A percentile compares a stretch with the other conserved stretches of the same genome.
These are phyloP conservation scores for Balakata baccata DNA, from an alignment of 345 rosid genomes.

Conservation along the genomic window DNA sequence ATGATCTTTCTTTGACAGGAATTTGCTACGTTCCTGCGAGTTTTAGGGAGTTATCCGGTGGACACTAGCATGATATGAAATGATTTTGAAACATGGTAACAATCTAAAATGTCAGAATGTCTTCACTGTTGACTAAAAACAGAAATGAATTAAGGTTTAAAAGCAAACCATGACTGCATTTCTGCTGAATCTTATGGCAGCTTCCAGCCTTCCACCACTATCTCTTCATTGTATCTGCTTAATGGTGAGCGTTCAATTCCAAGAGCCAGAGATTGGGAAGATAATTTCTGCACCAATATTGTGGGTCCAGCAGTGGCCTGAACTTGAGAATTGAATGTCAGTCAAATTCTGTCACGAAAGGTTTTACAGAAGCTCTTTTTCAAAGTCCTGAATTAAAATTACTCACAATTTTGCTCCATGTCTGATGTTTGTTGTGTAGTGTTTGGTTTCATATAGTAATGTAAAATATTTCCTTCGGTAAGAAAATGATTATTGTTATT, in stretches of 20 bases:
- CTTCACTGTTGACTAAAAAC: neutral
- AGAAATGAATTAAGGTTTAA: neutral
- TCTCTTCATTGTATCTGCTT: neutral
- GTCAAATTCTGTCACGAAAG: neutral
- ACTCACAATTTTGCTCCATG: no score
- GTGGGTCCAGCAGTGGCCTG: neutral
- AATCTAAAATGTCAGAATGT: neutral
- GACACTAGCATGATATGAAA: conserved; percentile 66
- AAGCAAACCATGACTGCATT: neutral
- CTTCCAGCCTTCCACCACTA: neutral
- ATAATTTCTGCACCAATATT: neutral
- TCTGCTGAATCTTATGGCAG: neutral
- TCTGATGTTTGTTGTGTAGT: no score
- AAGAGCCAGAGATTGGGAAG: neutral
- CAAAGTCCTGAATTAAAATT: neutral
- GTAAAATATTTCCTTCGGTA: no score
- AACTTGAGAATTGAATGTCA: neutral
- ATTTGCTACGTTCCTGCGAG: conserved; percentile 89
- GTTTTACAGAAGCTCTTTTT: neutral
- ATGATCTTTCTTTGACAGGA: conserved; percentile 49
- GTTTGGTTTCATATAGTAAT: no score
- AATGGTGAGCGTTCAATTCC: no score
- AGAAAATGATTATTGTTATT: no score
- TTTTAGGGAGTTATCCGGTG: conserved; percentile 93
- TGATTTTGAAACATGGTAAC: conserved; percentile 11